These are phyloP conservation scores for Aspergillus sclerotialis DNA, from an alignment of 2,329 filamentous ascomycete species.

Conservation along the genomic window DNA sequence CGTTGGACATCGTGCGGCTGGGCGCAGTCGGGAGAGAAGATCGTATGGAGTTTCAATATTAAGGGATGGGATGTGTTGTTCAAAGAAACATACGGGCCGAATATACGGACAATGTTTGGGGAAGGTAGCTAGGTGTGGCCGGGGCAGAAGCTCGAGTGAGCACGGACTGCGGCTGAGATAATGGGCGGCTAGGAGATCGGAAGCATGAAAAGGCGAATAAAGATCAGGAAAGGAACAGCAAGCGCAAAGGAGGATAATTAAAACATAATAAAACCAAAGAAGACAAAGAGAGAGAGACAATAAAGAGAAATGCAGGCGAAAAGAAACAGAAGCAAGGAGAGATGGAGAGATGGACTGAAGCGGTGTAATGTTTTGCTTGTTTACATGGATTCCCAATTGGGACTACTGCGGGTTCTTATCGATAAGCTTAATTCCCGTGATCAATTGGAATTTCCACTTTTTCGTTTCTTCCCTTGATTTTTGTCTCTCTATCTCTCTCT, in stretches of 20 bases:
- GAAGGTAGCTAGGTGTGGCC: neutral
- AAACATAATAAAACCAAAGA: constrained; percentile 1
- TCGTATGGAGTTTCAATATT: no score
- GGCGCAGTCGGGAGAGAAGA: constrained; percentile 4
- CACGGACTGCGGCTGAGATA: neutral
- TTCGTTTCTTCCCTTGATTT: neutral
- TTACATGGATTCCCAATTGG: constrained; percentile 30
- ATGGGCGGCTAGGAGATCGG: neutral
- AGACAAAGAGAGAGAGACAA: constrained; percentile 4
- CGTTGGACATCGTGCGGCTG: constrained; percentile 37
- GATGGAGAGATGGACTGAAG: constrained; percentile 17
- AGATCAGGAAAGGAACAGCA: neutral
- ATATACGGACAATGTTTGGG: no score
- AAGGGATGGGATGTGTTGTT: no score
- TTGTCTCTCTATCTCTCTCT: constrained; percentile 41
- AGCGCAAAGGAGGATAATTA: constrained; percentile 6
- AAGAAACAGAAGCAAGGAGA: constrained; percentile 8
- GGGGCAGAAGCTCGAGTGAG: neutral
- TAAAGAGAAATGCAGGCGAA: constrained; percentile 4
- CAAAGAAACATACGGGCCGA: no score
- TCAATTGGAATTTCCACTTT: neutral
- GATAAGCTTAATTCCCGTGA: constrained; percentile 33
- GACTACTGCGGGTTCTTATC: constrained; percentile 31
- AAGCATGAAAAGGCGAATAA: neutral
- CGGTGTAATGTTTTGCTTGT: constrained; percentile 22